Conservation (phyloP, 148 eudicot species). For the Agrostemma githago region DNA sequence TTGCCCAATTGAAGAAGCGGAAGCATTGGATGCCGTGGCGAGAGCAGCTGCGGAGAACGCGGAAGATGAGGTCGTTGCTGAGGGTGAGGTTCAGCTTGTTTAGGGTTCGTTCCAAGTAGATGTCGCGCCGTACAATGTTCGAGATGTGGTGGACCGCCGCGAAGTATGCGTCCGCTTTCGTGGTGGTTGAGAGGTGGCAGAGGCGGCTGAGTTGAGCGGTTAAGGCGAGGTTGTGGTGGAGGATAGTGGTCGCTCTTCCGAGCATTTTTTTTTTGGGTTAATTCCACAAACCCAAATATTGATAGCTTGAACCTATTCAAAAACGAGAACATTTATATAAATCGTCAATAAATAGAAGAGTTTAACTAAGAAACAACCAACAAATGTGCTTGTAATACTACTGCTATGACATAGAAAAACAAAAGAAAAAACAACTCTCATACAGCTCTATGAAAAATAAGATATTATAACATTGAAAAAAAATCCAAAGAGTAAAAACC, state of each 20-base stretch:
- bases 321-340: too few relatives aligned
- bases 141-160: slow-evolving; percentile 86
- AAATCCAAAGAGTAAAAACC: too few relatives aligned
- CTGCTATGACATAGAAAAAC: too few relatives aligned
- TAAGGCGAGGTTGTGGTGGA: slow-evolving; percentile 23
- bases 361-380: too few relatives aligned
- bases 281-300: too few relatives aligned
- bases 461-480: too few relatives aligned
- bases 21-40: slow-evolving; percentile 53
- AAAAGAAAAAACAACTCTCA: too few relatives aligned
- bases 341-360: too few relatives aligned
- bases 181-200: slow-evolving; percentile 8
- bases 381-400: too few relatives aligned
- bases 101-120: slow-evolving; percentile 81
- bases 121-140: slow-evolving; percentile 81
- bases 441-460: too few relatives aligned
- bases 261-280: slow-evolving; percentile 19
- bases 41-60: slow-evolving; percentile 71
- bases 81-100: slow-evolving; percentile 60
- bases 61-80: slow-evolving; percentile 69
- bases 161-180: slow-evolving; percentile 58
- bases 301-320: too few relatives aligned
- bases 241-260: slow-evolving; percentile 23
- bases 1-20: slow-evolving; percentile 91
- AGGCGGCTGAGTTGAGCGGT: neutral